Conservation (phyloP, 345 rosid genomes). For the Salix caprea region DNA sequence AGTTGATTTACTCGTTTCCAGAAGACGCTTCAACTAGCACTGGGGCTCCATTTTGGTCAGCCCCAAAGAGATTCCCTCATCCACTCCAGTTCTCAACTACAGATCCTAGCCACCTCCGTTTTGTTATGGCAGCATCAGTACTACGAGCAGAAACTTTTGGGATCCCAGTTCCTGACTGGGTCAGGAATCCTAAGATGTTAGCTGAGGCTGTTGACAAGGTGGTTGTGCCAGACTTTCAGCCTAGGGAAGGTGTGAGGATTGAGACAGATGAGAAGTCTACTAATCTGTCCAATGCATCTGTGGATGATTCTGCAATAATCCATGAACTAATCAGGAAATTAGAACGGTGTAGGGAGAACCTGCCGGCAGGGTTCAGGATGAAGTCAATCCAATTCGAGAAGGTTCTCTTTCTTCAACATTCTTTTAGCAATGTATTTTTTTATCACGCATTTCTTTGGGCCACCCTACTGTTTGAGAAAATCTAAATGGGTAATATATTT, state of each 20-base stretch:
- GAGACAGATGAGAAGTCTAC: slow-evolving; percentile 96
- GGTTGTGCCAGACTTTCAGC: slow-evolving; percentile 80
- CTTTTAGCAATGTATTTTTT: neutral
- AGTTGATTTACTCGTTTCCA: slow-evolving; percentile 77
- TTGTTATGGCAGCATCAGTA: slow-evolving; percentile 68
- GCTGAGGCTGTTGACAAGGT: slow-evolving; percentile 76
- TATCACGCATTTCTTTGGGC: neutral
- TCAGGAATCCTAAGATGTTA: slow-evolving; percentile 46
- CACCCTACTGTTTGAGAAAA: neutral
- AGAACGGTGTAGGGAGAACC: slow-evolving; percentile 56
- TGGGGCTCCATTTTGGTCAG: slow-evolving; percentile 98
- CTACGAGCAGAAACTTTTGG: slow-evolving; percentile 93
- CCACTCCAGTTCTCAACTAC: slow-evolving; percentile 69
- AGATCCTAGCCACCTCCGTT: slow-evolving; percentile 66
- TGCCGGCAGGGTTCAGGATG: slow-evolving; percentile 68
- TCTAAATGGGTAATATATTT: neutral
- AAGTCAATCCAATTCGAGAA: slow-evolving; percentile 94
- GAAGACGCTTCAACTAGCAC: slow-evolving; percentile 90
- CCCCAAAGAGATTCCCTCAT: slow-evolving; percentile 90
- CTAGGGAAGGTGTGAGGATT: slow-evolving; percentile 70
- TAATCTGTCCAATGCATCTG: slow-evolving; percentile 59
- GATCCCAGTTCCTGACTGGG: slow-evolving; percentile 80
- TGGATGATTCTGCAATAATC: slow-evolving; percentile 78
- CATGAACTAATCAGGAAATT: slow-evolving; percentile 55
- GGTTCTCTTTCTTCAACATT: slow-evolving; percentile 38